Base-by-base conservation (phyloP, 805 yeast genomes). In the Yamadazyma akitaensis region DNA sequence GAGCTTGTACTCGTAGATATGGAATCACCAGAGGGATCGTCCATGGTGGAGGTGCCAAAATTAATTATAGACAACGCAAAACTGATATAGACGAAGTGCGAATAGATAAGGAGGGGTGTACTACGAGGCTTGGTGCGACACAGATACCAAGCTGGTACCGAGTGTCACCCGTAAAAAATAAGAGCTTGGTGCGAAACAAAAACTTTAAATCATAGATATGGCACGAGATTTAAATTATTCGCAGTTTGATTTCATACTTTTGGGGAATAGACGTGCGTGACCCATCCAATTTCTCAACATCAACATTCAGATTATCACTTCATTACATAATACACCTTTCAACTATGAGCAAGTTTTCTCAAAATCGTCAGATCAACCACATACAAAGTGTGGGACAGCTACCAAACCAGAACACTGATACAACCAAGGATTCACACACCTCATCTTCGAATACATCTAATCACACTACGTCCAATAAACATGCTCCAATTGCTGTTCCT, bases 11-110 rank as follows among this genome's bases (percentile, higher is more conserved):
- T 43, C 2, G 44, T 49, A 30, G 49, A 43, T 31, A 40, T 40
- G n/a, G 51, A 47, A 16, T 50, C 53, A 7, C 40, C 10, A 11
- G 47, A 44, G 17, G 38, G 47, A 30, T 50, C 53, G 10, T 50
- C 53, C 53, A 50, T 50, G 31, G 35, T 16, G 40, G 34, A 4
- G 25, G 35, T 17, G 16, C 30, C 26, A 31, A 40, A 30, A 30
- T 16, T 12, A 19, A 25, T 16, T n/a, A 31, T 24, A 26, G 17
- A 19, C 26, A 18, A 18, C 14, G 36, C 11, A 26, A 21, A 7
- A 14, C 25, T 25, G 25, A 25, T 19, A 37, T 13, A 19, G 30
- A 24, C 24, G n/a, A 28, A 9, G 32, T 28, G 32, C 32, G 37
- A 33, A 33, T 14, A n/a, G 37, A 33, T 16, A 33, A 14, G 18